These are phyloP conservation scores for Eragrostis curvula DNA, from an alignment of 176 grass and related monocot genomes.

Conservation along the genomic window DNA sequence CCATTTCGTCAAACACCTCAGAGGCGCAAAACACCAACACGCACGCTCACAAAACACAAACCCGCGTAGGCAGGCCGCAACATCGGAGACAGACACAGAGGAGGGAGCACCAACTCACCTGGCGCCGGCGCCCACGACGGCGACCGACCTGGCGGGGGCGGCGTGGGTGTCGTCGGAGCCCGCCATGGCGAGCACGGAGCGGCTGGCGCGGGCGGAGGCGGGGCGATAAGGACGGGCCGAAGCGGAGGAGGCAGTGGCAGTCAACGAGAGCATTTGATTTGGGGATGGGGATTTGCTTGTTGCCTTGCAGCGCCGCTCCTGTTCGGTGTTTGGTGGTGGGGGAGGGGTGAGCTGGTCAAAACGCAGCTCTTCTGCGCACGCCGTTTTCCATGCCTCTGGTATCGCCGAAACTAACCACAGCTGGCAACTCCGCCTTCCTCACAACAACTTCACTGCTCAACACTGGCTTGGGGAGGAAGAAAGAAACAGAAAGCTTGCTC, in stretches of 20 bases:
- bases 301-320: not conserved
- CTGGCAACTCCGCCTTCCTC: not conserved
- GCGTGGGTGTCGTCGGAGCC: conserved; percentile 40
- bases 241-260: conserved; percentile 32
- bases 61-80: not conserved
- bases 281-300: conserved; percentile 41
- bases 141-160: conserved; percentile 51
- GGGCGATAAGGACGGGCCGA: conserved; percentile 35
- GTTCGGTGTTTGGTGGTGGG: not conserved
- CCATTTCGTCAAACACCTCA: conserved; percentile 49
- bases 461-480: not conserved
- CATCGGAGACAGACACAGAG: not conserved
- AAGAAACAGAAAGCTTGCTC: not conserved
- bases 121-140: conserved; percentile 69
- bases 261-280: conserved; percentile 43
- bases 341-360: conserved; percentile 23
- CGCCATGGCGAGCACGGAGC: conserved; percentile 58
- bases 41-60: not conserved
- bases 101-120: conserved; percentile 36
- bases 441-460: not conserved
- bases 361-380: not conserved
- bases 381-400: conserved; percentile 1
- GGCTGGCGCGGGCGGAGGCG: conserved; percentile 9
- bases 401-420: not conserved
- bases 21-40: not conserved